Base-by-base conservation (phyloP, 345 rosid species). In the Melastoma malabathricum region DNA sequence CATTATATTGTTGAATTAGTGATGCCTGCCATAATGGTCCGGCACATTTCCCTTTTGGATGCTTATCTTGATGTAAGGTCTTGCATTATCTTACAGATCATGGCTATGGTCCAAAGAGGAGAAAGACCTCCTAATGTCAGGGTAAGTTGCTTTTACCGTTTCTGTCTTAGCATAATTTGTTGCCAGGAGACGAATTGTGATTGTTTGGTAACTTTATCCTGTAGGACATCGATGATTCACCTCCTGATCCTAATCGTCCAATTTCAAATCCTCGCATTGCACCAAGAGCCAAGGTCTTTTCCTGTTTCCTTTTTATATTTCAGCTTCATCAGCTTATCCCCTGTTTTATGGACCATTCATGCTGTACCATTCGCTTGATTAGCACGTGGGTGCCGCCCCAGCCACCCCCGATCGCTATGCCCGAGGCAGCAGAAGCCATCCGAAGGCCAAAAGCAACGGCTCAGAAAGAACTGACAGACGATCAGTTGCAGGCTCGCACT, bases 301-400 rank as follows among this genome's bases (percentile, higher is more conserved):
- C 27, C 6, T 13, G 7, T 31, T 31, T 31, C 10, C 38, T 34
- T 34, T 34, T 34, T 34, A 9, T 34, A 34, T 9, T 34, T 34
- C 41, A 34, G 41, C 9, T 34, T 34, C 41, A 34, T 34, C 12
- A 12, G 12, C 41, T 34, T 7, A 34, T 34, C 41, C 41, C 41
- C 12, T 12, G 12, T 34, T 34, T 34, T 34, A 2, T 34, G 2
- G 41, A 34, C 41, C 41, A 8, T 34, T 34, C 41, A 34, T 34
- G 41, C 41, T 34, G 9, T 34, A 34, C 12, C 41, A 15, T 39
- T 47, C 8, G 17, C 25, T 19, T 53, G 66, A 55, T 54, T 47
- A 87, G 98, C 96, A 31, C 96, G 13, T 84, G 98, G 98, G 96
- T 84, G 59, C 98, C 98, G 43, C 98, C 98, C 25, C 95, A 71